phyloP scores from a whole-genome alignment of 345 rosid species.

The Aurinia saxatilis region DNA sequence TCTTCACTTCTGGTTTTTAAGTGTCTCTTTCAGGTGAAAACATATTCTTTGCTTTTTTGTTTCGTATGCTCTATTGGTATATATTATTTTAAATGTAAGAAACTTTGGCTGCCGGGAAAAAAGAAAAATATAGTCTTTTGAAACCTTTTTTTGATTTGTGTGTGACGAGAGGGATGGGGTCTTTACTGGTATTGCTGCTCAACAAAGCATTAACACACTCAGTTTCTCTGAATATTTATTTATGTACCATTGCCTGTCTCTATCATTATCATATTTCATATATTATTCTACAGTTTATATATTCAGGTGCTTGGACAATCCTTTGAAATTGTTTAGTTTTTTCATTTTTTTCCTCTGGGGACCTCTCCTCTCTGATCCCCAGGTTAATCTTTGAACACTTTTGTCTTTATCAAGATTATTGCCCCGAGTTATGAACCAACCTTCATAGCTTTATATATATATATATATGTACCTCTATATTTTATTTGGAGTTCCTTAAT shows the following conservation, averaged over 20 bases:
- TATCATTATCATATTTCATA: constrained; percentile 20
- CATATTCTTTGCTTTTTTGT: background rate
- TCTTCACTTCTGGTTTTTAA: no score
- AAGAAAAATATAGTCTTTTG: background rate
- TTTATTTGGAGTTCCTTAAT: constrained; percentile 22
- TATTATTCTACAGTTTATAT: background rate
- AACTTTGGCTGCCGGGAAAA: constrained; percentile 13
- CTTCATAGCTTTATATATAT: background rate
- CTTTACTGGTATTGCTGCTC: constrained; percentile 31
- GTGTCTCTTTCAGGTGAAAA: background rate
- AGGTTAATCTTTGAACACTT: constrained; percentile 24
- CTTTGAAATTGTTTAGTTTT: background rate
- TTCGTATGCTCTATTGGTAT: background rate
- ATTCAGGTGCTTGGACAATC: constrained; percentile 25
- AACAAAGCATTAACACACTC: constrained; percentile 29
- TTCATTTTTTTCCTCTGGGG: background rate
- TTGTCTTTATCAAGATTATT: constrained; percentile 30
- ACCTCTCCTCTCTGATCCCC: constrained; percentile 27
- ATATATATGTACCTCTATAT: background rate
- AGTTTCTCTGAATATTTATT: constrained; percentile 10
- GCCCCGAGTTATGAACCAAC: constrained; percentile 13
- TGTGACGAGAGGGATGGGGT: constrained; percentile 24
- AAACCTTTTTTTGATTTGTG: constrained; percentile 12
- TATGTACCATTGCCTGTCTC: constrained; percentile 14
- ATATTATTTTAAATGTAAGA: constrained; percentile 13